These are phyloP conservation scores for Acer campestre DNA, from an alignment of 345 rosid genomes.

Conservation along the genomic window DNA sequence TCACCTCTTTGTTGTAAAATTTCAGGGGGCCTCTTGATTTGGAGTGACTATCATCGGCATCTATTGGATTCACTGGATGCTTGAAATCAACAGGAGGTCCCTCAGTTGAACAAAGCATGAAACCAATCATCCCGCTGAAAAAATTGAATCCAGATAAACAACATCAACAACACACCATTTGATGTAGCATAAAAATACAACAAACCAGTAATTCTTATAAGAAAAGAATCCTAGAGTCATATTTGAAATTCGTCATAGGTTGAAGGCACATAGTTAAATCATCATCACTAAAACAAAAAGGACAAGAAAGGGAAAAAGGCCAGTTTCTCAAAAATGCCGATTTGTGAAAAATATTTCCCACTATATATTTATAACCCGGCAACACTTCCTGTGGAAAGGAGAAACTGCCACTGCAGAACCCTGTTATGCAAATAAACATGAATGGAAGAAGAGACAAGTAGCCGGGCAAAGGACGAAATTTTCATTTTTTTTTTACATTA, in stretches of 20 bases:
- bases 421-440: no score
- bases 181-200: not conserved
- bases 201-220: not conserved
- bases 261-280: not conserved
- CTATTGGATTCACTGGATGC: constrained; percentile 75
- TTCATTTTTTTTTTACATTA: not conserved
- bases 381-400: not conserved
- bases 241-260: not conserved
- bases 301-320: not conserved
- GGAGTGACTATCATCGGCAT: constrained; percentile 36
- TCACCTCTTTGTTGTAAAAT: constrained; percentile 85
- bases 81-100: constrained; percentile 90
- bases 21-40: constrained; percentile 59
- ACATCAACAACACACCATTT: constrained; percentile 8
- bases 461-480: not conserved
- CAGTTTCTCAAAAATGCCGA: not conserved
- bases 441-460: no score
- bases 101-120: constrained; percentile 95
- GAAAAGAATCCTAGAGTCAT: not conserved
- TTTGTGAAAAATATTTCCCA: not conserved
- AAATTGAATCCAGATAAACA: not conserved
- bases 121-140: constrained; percentile 89
- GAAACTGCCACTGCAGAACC: not conserved
- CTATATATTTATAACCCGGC: not conserved
- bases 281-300: not conserved